Percentiles rank a stretch among this genome's conserved stretches.
These are phyloP conservation scores for Calamus simplicifolius DNA, from an alignment of 176 grass and related monocot species.

Conservation along the genomic window DNA sequence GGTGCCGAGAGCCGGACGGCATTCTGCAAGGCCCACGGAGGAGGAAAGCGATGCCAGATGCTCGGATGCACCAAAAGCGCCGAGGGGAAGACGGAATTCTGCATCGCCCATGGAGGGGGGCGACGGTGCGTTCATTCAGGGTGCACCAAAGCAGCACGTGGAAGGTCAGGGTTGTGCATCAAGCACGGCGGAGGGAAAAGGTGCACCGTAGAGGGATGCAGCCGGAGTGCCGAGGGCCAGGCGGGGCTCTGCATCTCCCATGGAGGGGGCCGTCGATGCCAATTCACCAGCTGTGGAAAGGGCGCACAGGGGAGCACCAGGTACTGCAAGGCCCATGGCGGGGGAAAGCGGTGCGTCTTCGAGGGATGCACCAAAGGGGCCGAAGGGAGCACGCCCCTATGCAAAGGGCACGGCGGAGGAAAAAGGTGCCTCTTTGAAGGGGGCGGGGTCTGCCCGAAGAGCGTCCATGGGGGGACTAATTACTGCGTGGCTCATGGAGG, in stretches of 20 bases:
- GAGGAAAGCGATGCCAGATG: conserved; percentile 45
- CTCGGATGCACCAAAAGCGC: conserved; percentile 70
- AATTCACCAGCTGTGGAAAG: conserved; percentile 36
- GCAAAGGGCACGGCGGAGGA: conserved; percentile 56
- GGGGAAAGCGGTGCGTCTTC: conserved; percentile 52
- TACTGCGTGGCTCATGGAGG: conserved; percentile 62
- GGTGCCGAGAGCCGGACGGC: conserved; percentile 61
- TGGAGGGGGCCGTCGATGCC: conserved; percentile 56
- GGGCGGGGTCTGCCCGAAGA: conserved; percentile 49
- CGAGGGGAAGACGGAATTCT: conserved; percentile 61
- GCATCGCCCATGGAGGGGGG: conserved; percentile 59
- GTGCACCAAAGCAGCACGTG: conserved; percentile 58
- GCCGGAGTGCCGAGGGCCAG: conserved; percentile 49
- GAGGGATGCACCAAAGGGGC: conserved; percentile 62
- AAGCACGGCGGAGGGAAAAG: conserved; percentile 65
- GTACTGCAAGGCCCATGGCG: conserved; percentile 57
- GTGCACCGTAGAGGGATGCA: conserved; percentile 41
- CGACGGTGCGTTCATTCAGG: conserved; percentile 36
- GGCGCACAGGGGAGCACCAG: conserved; percentile 56
- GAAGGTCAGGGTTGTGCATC: conserved; percentile 54
- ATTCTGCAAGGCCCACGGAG: conserved; percentile 58
- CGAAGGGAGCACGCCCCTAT: conserved; percentile 59
- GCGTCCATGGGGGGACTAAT: conserved; percentile 50
- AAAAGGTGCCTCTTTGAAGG: conserved; percentile 54
- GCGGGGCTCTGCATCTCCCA: conserved; percentile 63